These are phyloP conservation scores for Lodderomyces oxycetoniae DNA, from an alignment of 1,139 yeast genomes.

Conservation along the genomic window DNA sequence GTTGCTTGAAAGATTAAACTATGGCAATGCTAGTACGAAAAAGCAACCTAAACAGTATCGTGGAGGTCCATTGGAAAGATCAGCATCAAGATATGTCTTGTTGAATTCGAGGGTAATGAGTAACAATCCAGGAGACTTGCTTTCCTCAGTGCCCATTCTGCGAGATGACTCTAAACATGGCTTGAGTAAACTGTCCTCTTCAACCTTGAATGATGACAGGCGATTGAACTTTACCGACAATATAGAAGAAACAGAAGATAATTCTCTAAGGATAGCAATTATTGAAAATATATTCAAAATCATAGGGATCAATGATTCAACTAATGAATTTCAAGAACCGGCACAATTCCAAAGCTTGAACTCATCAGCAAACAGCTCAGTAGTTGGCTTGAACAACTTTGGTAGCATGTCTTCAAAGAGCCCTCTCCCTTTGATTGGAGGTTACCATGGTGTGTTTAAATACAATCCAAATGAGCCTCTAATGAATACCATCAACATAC, in stretches of 20 bases:
- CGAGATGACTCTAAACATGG: conserved; percentile 28
- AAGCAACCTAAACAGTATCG: conserved; percentile 7
- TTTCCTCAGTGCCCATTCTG: conserved; percentile 77
- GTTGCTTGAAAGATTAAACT: conserved; percentile 41
- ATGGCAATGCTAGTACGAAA: conserved; percentile 2
- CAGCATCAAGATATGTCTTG: conserved; percentile 58
- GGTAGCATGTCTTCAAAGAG: conserved; percentile 5
- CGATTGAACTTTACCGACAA: conserved; percentile 45
- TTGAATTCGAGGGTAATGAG: conserved; percentile 55
- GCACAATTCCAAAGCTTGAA: conserved; percentile 9
- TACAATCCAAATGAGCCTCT: conserved; percentile 6
- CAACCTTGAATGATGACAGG: conserved; percentile 5
- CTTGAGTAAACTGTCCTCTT: conserved; percentile 7
- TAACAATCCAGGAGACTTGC: conserved; percentile 76
- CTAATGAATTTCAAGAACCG: conserved; percentile 5
- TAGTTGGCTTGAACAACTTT: conserved; percentile 7
- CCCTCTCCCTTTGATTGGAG: conserved; percentile 6
- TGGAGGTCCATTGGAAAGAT: conserved; percentile 11
- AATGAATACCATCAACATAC: conserved; percentile 12
- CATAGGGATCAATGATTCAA: conserved; percentile 53
- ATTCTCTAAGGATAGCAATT: conserved; percentile 62
- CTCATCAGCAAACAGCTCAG: conserved; percentile 10
- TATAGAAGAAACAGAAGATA: conserved; percentile 70
- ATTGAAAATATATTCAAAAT: conserved; percentile 71
- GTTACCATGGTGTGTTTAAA: conserved; percentile 6